Percentiles rank a stretch among this genome's conserved stretches.
phyloP scores from a whole-genome alignment of 306 rosid species.

The Sechiopsis laciniata region DNA sequence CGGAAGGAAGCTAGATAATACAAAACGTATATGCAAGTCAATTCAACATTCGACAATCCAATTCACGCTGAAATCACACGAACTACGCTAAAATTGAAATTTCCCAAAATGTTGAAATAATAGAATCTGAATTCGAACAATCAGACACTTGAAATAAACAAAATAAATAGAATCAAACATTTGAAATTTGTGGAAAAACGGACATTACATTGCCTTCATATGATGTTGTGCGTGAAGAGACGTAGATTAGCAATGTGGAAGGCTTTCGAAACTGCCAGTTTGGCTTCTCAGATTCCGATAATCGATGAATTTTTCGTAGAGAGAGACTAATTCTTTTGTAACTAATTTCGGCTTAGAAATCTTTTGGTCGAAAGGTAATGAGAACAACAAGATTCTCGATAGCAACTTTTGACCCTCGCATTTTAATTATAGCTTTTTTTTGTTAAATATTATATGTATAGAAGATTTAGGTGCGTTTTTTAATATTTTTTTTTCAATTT shows the following conservation, averaged over 20 bases:
- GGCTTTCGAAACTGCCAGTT: background rate
- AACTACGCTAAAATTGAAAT: background rate
- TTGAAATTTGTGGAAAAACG: background rate
- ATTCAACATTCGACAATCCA: background rate
- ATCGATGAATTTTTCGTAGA: conserved; percentile 13
- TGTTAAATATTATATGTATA: no score
- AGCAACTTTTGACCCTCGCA: no score
- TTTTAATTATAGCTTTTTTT: no score
- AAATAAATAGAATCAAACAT: background rate
- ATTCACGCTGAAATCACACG: conserved; percentile 1
- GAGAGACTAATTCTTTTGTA: background rate
- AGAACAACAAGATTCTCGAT: no score
- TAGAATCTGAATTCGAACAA: no score
- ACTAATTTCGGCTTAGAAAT: background rate
- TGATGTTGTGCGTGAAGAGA: conserved; percentile 41
- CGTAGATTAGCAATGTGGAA: background rate
- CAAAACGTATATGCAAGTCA: no score
- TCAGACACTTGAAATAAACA: background rate
- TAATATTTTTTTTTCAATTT: no score
- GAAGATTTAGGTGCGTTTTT: no score
- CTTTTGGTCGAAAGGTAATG: background rate
- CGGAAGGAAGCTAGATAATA: no score
- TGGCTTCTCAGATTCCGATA: background rate
- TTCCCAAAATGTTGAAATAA: background rate
- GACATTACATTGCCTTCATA: conserved; percentile 54